These are phyloP conservation scores for Antarctomyces pellizariae DNA, from an alignment of 495 filamentous ascomycete genomes.

Conservation along the genomic window DNA sequence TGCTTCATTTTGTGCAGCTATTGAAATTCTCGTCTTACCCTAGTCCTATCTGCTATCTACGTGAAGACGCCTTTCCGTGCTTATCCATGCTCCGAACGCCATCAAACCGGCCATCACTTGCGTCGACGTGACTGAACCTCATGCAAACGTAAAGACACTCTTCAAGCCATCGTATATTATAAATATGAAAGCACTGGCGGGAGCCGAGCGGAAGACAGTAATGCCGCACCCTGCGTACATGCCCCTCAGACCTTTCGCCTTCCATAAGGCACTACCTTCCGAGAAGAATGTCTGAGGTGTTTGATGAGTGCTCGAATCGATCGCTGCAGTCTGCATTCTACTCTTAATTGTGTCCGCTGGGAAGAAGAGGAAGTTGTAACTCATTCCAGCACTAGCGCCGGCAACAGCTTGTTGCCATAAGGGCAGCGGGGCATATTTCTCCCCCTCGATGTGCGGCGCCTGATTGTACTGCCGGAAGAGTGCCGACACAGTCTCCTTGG, in stretches of 20 bases:
- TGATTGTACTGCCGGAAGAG: slow-evolving; percentile 29
- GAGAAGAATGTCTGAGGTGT: slow-evolving; percentile 38
- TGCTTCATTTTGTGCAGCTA: too few relatives aligned
- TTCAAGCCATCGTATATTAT: slow-evolving; percentile 73
- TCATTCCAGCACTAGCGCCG: slow-evolving; percentile 78
- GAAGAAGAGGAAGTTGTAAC: slow-evolving; percentile 91
- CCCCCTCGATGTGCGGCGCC: slow-evolving; percentile 2
- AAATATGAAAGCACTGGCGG: slow-evolving; percentile 95
- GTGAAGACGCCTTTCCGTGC: too few relatives aligned
- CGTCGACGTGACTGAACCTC: too few relatives aligned
- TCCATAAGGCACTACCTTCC: slow-evolving; percentile 50
- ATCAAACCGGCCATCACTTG: too few relatives aligned
- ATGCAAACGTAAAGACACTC: too few relatives aligned
- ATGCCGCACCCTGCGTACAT: slow-evolving; percentile 91
- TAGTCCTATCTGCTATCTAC: too few relatives aligned
- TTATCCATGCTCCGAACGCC: too few relatives aligned
- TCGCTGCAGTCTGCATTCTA: slow-evolving; percentile 76
- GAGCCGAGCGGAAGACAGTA: slow-evolving; percentile 64
- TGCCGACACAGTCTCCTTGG: slow-evolving; percentile 57
- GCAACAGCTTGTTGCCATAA: slow-evolving; percentile 68
- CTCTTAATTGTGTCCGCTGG: slow-evolving; percentile 94
- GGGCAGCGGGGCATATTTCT: slow-evolving; percentile 26
- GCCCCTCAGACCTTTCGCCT: slow-evolving; percentile 53
- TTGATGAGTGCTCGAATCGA: slow-evolving; percentile 19
- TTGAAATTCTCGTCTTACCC: too few relatives aligned